Evolutionary conservation across 371 early-diverging fungal species (phyloP).

Genomic region (Smittium mucronatum): DNA sequence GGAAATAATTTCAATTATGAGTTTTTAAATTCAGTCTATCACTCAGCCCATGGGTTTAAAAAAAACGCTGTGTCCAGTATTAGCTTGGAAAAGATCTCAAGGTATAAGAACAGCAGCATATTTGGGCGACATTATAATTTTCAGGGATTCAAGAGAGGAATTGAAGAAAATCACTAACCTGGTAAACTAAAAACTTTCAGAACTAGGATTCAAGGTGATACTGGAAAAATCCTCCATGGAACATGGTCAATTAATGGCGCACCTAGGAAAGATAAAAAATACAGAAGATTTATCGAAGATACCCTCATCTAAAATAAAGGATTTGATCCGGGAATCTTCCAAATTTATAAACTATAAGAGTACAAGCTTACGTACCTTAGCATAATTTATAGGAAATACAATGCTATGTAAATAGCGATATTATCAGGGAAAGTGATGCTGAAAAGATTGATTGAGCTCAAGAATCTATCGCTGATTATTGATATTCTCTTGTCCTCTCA

Average conservation of each 20-base stretch:
- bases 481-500: background rate
- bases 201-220: constrained; percentile 25
- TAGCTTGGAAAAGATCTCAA: constrained; percentile 22
- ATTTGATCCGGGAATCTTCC: background rate
- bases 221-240: constrained; percentile 18
- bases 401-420: constrained; percentile 5
- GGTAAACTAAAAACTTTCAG: constrained; percentile 17
- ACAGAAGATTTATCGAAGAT: constrained; percentile 8
- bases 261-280: constrained; percentile 28
- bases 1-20: constrained; percentile 32
- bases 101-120: constrained; percentile 28
- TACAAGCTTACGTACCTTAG: constrained; percentile 5
- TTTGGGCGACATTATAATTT: constrained; percentile 28
- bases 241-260: constrained; percentile 27
- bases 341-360: background rate
- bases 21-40: constrained; percentile 35
- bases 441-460: background rate
- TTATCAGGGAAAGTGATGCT: background rate
- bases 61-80: constrained; percentile 25
- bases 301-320: background rate
- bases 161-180: constrained; percentile 13
- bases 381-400: constrained; percentile 11
- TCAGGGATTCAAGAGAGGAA: constrained; percentile 7
- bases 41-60: constrained; percentile 33
- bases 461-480: background rate